A percentile compares a stretch with the other conserved stretches of the same genome.
These are phyloP conservation scores for Penicillium taxi DNA, from an alignment of 495 filamentous ascomycete species.

Conservation along the genomic window DNA sequence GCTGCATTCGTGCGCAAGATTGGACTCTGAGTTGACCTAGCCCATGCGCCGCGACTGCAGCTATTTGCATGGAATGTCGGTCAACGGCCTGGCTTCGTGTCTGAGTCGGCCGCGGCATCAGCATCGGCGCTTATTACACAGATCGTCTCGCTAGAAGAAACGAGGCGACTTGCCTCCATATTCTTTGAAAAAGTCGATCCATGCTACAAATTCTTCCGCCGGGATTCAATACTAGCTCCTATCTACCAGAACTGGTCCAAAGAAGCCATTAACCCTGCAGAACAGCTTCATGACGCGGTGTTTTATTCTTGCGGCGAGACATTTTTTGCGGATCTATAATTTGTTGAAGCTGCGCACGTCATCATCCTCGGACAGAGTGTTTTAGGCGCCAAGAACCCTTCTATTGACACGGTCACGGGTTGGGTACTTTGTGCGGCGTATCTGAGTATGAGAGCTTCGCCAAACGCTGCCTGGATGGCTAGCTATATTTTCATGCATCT, in stretches of 20 bases:
- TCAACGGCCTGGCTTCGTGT: constrained; percentile 23
- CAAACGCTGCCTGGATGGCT: constrained; percentile 49
- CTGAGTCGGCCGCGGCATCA: constrained; percentile 5
- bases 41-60: constrained; percentile 44
- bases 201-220: constrained; percentile 45
- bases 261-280: constrained; percentile 8
- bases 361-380: constrained; percentile 40
- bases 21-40: constrained; percentile 43
- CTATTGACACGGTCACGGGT: constrained; percentile 35
- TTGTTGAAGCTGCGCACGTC: constrained; percentile 35
- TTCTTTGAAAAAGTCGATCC: constrained; percentile 47
- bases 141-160: constrained; percentile 35
- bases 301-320: constrained; percentile 36
- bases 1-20: constrained; percentile 48
- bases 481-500: constrained; percentile 49
- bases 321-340: constrained; percentile 21
- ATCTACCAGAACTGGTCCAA: constrained; percentile 32
- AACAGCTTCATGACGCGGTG: constrained; percentile 34
- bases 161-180: constrained; percentile 29
- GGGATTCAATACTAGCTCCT: constrained; percentile 21
- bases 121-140: constrained; percentile 23
- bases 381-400: constrained; percentile 21
- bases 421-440: constrained; percentile 49
- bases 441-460: constrained; percentile 43
- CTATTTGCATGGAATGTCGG: constrained; percentile 52